Percentiles rank a stretch among this genome's conserved stretches.
Evolutionary conservation across 257 asterid genomes (phyloP).

Genomic region (Agastache rugosa): DNA sequence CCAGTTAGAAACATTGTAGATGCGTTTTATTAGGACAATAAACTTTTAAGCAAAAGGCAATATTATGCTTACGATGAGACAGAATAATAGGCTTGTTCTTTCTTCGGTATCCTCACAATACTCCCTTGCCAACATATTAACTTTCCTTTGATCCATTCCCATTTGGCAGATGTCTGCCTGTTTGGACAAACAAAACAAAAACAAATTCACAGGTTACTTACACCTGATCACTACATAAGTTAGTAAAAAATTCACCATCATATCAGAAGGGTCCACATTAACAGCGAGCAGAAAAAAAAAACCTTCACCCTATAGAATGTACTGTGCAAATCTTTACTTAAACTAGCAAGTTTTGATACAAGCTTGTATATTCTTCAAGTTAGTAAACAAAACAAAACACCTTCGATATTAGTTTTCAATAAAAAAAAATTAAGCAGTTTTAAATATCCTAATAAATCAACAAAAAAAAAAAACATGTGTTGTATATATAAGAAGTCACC

Average conservation of each 20-base stretch:
- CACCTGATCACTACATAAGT: too few species aligned
- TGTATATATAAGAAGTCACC: constrained; percentile 43
- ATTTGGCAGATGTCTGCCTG: constrained; percentile 91
- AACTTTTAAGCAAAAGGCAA: constrained; percentile 25
- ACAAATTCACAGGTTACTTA: too few species aligned
- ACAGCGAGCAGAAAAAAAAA: too few species aligned
- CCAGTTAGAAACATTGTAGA: background rate
- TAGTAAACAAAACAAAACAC: too few species aligned
- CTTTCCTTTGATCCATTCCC: constrained; percentile 88
- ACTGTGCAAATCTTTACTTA: too few species aligned
- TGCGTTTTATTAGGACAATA: background rate
- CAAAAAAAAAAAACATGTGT: background rate
- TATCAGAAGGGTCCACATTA: background rate
- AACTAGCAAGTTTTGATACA: too few species aligned
- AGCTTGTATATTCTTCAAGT: too few species aligned
- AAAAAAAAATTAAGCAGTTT: too few species aligned
- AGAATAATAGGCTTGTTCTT: constrained; percentile 81
- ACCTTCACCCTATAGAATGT: too few species aligned
- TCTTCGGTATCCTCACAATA: constrained; percentile 75
- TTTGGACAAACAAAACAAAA: constrained; percentile 5
- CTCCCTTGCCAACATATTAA: constrained; percentile 83
- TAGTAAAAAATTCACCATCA: background rate
- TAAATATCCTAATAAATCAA: too few species aligned
- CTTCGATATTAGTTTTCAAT: too few species aligned
- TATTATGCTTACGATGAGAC: constrained; percentile 65